Evolutionary conservation across 2,329 filamentous ascomycete species (phyloP).

Genomic region (Paecilomyces sp.): DNA sequence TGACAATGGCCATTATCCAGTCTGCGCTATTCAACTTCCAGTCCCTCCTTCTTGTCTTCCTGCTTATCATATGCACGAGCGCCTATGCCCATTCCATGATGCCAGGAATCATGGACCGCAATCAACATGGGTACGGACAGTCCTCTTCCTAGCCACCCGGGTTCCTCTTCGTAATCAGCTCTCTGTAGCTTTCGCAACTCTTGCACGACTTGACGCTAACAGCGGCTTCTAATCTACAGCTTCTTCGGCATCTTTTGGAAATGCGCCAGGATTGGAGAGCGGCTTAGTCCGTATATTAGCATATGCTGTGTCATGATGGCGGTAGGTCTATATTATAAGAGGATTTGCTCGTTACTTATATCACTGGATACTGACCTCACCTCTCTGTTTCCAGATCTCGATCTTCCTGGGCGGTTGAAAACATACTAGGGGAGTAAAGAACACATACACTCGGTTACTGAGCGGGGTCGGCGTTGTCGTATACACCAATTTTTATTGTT

Average conservation of each 20-base stretch:
- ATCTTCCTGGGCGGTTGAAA: conserved; percentile 30
- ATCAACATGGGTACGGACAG: conserved; percentile 71
- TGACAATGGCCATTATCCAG: conserved; percentile 39
- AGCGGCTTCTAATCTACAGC: conserved; percentile 33
- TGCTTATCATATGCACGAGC: conserved; percentile 93
- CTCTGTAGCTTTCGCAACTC: background rate
- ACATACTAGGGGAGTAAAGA: background rate
- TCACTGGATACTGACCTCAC: conserved; percentile 7
- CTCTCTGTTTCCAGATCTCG: conserved; percentile 17
- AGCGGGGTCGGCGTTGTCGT: conserved; percentile 1
- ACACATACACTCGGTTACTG: background rate
- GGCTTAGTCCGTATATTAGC: conserved; percentile 91
- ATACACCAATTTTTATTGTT: background rate
- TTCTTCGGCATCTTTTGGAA: conserved; percentile 92
- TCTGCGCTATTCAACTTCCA: conserved; percentile 99
- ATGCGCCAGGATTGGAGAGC: conserved; percentile 82
- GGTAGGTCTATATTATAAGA: conserved; percentile 45
- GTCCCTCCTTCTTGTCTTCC: conserved; percentile 85
- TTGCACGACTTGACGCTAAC: conserved; percentile 1
- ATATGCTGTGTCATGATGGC: conserved; percentile 92
- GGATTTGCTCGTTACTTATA: conserved; percentile 10
- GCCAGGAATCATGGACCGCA: conserved; percentile 81
- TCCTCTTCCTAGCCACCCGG: background rate
- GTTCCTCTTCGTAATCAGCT: background rate
- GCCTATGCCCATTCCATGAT: conserved; percentile 88